Evolutionary conservation across 192 early-diverging fungal genomes (phyloP).

Genomic region (Physocladia obscura): DNA sequence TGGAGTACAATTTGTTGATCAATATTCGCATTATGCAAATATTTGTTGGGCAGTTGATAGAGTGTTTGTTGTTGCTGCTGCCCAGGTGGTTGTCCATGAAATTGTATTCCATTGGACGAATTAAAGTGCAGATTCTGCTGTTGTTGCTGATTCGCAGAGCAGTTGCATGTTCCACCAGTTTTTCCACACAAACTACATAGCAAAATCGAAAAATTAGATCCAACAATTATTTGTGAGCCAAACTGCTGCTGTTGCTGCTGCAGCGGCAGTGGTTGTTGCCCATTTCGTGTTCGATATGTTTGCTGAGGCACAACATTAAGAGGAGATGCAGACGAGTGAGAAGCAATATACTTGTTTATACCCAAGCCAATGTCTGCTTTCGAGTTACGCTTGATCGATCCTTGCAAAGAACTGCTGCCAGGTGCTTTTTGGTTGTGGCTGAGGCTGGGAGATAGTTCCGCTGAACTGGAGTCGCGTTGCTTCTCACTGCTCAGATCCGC

Average conservation of each 20-base stretch:
- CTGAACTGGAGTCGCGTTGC: conserved; percentile 15
- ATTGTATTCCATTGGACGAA: too few species aligned
- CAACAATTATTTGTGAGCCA: conserved; percentile 8
- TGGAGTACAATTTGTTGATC: not conserved
- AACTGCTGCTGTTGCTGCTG: not conserved
- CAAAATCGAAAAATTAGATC: not conserved
- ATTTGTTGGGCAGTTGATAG: not conserved
- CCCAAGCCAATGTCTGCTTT: not conserved
- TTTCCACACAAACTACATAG: conserved; percentile 18
- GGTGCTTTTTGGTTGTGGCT: not conserved
- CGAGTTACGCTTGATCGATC: not conserved
- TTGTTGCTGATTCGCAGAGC: conserved; percentile 1
- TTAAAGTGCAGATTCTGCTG: not conserved
- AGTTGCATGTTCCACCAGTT: not conserved
- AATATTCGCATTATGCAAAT: not conserved
- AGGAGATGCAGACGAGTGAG: not conserved
- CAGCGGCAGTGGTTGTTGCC: not conserved
- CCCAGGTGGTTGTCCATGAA: too few species aligned
- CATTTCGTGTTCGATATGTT: not conserved
- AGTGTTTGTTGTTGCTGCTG: not conserved
- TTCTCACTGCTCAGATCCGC: too few species aligned
- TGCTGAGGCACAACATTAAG: not conserved
- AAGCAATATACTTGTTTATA: not conserved
- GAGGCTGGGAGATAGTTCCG: conserved; percentile 14
- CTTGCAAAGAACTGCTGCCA: not conserved